Evolutionary conservation across 2,329 filamentous ascomycete species (phyloP), one percentile per base, ranked within the genome.

Genomic region (Aureobasidium melanogenum): DNA sequence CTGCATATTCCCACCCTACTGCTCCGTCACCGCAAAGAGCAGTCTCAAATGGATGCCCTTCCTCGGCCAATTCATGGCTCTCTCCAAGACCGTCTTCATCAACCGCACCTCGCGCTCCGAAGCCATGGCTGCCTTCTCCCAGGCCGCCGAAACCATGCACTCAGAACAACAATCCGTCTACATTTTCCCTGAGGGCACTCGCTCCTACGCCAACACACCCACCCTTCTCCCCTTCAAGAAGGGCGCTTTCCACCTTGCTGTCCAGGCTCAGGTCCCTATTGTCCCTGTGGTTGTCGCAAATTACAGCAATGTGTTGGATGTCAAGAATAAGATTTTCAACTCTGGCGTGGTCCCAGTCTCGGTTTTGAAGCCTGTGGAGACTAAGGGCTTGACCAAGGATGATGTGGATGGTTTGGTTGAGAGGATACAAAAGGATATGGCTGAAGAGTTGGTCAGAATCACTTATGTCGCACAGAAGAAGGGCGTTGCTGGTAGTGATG

Each of bases 201-300:
- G 94, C 67, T 95, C 89, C 73, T 96, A 97, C 77, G 82, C 88
- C 62, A 84, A 88, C 68, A 86, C 92, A 60, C 89, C 94, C 1
- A 84, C 82, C 63, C 77, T 99, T 69, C 79, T 97, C 60, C 89
- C 91, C n/a, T 99, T 97, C 82, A 99, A 99, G 79, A 99, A 99
- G 80, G 94, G 94, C 63, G 94, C 93, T 50, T 99, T 99, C 76
- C 93, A 99, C 74, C 82, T 99, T 36, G 94, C 94, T 48, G 84
- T 99, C 22, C 89, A 97, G 79, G 93, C 93, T 2, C 88, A 91
- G 66, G 94, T 97, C 6, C 92, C 92, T 28, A 89, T 99, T 68
- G 87, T 99, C 3, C 94, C 94, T 0, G 82, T 95, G 38, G 79
- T 80, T 2, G 73, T 75, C n/a, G 79, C 77, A 22, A 81, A 80